Base-by-base conservation (phyloP, 2,329 filamentous ascomycete species). In the Monosporascus sp. region DNA sequence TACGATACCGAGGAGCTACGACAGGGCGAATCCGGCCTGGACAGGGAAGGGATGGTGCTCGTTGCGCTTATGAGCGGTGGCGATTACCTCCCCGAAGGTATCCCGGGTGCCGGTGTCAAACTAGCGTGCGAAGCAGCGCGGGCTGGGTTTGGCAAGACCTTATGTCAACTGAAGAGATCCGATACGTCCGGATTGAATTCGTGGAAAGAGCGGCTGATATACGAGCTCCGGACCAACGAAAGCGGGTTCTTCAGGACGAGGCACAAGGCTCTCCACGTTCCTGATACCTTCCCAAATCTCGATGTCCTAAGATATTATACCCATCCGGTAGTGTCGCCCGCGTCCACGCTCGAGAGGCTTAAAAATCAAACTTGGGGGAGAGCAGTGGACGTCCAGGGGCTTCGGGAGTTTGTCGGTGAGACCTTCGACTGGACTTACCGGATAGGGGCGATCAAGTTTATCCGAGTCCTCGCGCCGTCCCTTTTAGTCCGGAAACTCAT, bases 31-130 rank as follows among this genome's bases (percentile, higher is more conserved):
- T 76, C 80, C 1, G 87, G 87, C 0, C 74, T 97, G 46, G 89
- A 92, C 63, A 79, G 88, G 20, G 86, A 94, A 58, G 93, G 91
- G 0, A 96, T 99, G 92, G 87, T 97, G 22, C 74, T 99, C 14
- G 88, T 97, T 20, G 94, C 94, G 1, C 75, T 99, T 57, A 91
- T 99, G 81, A 97, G 92, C 61, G 94, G 94, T 7, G 94, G 94
- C 7, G 94, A 99, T 70, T 99, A 99, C 63, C 77, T 93, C 0
- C 89, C 92, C 0, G 89, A 91, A 52, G 94, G 94, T 0, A 87
- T 99, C 17, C 85, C 89, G 0, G 88, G 89, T 4, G 96, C 92
- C 62, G 94, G 94, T 2, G 84, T 91, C 48, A 96, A 93, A 65
- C 78, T 92, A 11, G 93, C 94, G 0, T 94, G 89, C 60, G 91